Percentiles rank a stretch among this genome's conserved stretches.
phyloP scores from a whole-genome alignment of 352 stramenopile genomes.

The Stephanocyclus meneghinianus region DNA sequence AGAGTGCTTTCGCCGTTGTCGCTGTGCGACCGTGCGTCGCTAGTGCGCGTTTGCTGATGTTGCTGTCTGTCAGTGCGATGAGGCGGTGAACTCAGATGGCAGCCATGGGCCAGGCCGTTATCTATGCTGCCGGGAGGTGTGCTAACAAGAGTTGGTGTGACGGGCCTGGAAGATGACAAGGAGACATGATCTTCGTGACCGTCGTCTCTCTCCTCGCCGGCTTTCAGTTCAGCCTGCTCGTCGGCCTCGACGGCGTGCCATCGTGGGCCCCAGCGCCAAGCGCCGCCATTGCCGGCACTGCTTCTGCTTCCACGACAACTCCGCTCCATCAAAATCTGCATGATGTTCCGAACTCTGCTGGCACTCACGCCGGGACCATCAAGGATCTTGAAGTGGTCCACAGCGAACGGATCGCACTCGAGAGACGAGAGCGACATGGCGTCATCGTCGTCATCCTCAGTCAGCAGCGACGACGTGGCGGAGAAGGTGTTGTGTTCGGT shows the following conservation, averaged over 20 bases:
- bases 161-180: not conserved
- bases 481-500: too few species aligned
- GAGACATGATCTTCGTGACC: not conserved
- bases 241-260: not conserved
- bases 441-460: too few species aligned
- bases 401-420: constrained; percentile 21
- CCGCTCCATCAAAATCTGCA: constrained; percentile 25
- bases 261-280: not conserved
- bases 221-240: not conserved
- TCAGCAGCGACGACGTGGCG: too few species aligned
- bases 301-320: constrained; percentile 7
- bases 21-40: not conserved
- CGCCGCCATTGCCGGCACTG: not conserved
- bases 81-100: not conserved
- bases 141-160: not conserved
- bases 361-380: constrained; percentile 7
- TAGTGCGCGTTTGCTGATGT: not conserved
- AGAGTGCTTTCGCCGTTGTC: not conserved
- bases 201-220: not conserved
- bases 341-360: constrained; percentile 24
- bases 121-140: not conserved
- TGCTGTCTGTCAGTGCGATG: not conserved
- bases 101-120: too few species aligned
- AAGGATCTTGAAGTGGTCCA: constrained; percentile 27
- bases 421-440: not conserved